Conservation (phyloP, 228 moss, liverwort and hornwort genomes). For the Sphagnum magellanicum region DNA sequence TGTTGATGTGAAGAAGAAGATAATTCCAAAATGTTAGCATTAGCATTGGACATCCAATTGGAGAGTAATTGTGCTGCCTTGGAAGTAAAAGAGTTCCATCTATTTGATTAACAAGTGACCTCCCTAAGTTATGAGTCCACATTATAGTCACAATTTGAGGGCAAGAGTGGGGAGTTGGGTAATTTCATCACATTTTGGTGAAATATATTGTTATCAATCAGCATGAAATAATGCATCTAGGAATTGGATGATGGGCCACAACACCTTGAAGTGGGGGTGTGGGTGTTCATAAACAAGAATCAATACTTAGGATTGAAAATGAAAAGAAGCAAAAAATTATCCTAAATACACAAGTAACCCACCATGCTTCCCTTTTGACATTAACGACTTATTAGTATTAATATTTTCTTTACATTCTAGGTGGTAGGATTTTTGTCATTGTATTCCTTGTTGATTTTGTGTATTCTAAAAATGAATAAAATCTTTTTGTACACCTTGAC, state of each 20-base stretch:
- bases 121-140: too few species aligned
- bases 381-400: neutral
- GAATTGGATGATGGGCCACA: too few species aligned
- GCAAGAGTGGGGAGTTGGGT: too few species aligned
- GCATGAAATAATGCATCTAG: too few species aligned
- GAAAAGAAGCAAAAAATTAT: neutral
- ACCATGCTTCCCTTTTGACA: neutral
- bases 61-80: conserved; percentile 26
- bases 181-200: too few species aligned
- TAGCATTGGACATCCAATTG: conserved; percentile 40
- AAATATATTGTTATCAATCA: too few species aligned
- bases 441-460: neutral
- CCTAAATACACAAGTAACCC: neutral
- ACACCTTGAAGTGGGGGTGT: too few species aligned
- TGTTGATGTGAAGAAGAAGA: conserved; percentile 19
- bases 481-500: neutral
- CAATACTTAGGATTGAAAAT: neutral
- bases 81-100: conserved; percentile 15
- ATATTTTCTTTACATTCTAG: neutral
- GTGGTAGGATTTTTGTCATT: neutral
- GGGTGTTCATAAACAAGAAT: too few species aligned
- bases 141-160: too few species aligned
- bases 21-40: conserved; percentile 29
- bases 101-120: conserved; percentile 11
- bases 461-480: neutral